Percentiles rank a stretch among this genome's conserved stretches.
Evolutionary conservation across 371 early-diverging fungal genomes (phyloP).

Genomic region (Actinomortierella wolfii): DNA sequence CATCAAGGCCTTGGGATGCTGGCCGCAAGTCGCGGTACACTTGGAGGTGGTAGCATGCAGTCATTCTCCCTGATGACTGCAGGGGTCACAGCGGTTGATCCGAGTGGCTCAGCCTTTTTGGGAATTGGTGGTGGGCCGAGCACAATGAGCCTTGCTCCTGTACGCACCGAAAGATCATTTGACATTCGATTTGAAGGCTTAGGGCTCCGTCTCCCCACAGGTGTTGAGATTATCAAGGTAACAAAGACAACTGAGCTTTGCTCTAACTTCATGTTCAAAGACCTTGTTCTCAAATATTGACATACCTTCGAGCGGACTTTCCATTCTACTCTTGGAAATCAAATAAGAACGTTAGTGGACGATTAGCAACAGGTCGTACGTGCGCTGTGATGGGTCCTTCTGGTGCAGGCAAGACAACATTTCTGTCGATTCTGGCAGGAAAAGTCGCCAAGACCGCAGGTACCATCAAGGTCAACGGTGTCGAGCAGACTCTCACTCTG

Average conservation of each 20-base stretch:
- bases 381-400: constrained; percentile 63
- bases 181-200: constrained; percentile 62
- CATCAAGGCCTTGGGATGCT: no score
- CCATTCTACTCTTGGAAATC: neutral
- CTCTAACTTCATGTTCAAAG: neutral
- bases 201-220: constrained; percentile 57
- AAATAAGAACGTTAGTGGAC: constrained; percentile 55
- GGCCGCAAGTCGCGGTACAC: no score
- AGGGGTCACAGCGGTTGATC: no score
- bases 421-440: constrained; percentile 61
- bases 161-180: constrained; percentile 36
- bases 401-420: constrained; percentile 75
- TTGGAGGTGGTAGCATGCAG: no score
- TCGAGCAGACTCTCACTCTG: constrained; percentile 54
- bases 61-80: no score
- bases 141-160: constrained; percentile 23
- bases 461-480: constrained; percentile 66
- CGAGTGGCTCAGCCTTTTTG: no score
- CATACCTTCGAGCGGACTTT: neutral
- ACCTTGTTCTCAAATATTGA: neutral
- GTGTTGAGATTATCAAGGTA: constrained; percentile 58
- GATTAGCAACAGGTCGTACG: constrained; percentile 56
- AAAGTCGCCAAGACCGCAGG: constrained; percentile 66
- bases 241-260: neutral
- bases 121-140: constrained; percentile 3